Base-by-base conservation (phyloP, 2,329 filamentous ascomycete species). In the Fusarium proliferatum region DNA sequence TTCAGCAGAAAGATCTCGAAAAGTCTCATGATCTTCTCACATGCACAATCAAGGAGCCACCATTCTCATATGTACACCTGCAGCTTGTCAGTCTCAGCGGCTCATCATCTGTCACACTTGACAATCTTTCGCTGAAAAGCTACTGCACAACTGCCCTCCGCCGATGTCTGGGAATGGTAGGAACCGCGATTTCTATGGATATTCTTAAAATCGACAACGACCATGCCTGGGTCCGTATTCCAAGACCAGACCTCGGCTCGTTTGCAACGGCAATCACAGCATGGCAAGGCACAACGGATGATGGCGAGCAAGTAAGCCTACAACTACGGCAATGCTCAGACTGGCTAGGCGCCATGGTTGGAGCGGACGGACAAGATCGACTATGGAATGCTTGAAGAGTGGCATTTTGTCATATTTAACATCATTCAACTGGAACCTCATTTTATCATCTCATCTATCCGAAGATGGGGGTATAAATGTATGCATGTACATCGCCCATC, bases 141-240 rank as follows among this genome's bases (percentile, higher is more conserved):
- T 91, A 93, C 77, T 88, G 93, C 74, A 89, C 88, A 4, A 81
- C 87, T 2, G 91, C 93, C 0, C 83, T 96, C 12, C 85, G 85
- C 2, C 88, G 92, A 69, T 95, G 93, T 76, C 88, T 96, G 3
- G 94, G 94, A 26, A 82, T 89, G 23, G 90, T 89, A 1, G 94
- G 94, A 16, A 83, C 86, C 4, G 90, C 89, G 16, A 90, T 95
- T 7, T 84, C 91, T 2, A 79, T 95, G 63, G 94, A 96, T 78
- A 89, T 95, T 26, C 86, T 96, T 39, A 89, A 91, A 74, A 83
- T 91, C 0, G 82, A 88, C 6, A 85, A 83, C 3, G 76, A 78
- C 10, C 85, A 89, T 53, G 88, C 88, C 62, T 94, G 92, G 91
- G 80, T 94, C 56, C 86, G 93, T 23, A 80, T 94, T 13, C 91